Percentiles rank a stretch among this genome's conserved stretches.
Conservation (phyloP, 2,329 filamentous ascomycete genomes). For the Aspergillus proliferans region DNA sequence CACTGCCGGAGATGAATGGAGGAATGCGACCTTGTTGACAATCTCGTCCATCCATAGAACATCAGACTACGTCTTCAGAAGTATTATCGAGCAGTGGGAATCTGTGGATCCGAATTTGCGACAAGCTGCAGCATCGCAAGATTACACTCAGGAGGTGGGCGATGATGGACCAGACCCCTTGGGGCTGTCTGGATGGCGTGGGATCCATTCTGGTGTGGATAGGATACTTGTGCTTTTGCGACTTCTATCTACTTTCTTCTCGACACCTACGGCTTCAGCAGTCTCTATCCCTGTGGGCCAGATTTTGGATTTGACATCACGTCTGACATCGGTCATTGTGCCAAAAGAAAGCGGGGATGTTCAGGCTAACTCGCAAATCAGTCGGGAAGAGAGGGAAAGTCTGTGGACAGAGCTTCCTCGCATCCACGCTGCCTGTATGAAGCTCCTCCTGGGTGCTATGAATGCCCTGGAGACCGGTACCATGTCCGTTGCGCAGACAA, state of each 20-base stretch:
- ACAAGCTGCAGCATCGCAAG: conserved; percentile 27
- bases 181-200: conserved; percentile 63
- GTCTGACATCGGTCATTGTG: conserved; percentile 62
- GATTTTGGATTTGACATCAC: conserved; percentile 62
- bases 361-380: conserved; percentile 66
- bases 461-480: conserved; percentile 54
- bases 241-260: conserved; percentile 59
- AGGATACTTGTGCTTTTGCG: conserved; percentile 61
- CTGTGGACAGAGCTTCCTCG: conserved; percentile 67
- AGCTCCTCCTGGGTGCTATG: conserved; percentile 54
- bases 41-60: conserved; percentile 63
- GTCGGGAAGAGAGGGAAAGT: conserved; percentile 73
- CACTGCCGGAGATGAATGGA: conserved; percentile 71
- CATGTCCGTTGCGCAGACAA: conserved; percentile 55
- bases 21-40: conserved; percentile 55
- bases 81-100: conserved; percentile 76
- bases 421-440: conserved; percentile 66
- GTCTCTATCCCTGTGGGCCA: conserved; percentile 63
- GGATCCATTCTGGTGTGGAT: conserved; percentile 66
- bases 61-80: conserved; percentile 70
- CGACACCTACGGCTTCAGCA: conserved; percentile 56
- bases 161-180: conserved; percentile 38
- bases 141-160: conserved; percentile 30
- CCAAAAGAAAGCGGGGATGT: conserved; percentile 42
- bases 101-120: conserved; percentile 47